phyloP scores from a whole-genome alignment of 495 filamentous ascomycete genomes.

The Talaromyces trachyspermus region DNA sequence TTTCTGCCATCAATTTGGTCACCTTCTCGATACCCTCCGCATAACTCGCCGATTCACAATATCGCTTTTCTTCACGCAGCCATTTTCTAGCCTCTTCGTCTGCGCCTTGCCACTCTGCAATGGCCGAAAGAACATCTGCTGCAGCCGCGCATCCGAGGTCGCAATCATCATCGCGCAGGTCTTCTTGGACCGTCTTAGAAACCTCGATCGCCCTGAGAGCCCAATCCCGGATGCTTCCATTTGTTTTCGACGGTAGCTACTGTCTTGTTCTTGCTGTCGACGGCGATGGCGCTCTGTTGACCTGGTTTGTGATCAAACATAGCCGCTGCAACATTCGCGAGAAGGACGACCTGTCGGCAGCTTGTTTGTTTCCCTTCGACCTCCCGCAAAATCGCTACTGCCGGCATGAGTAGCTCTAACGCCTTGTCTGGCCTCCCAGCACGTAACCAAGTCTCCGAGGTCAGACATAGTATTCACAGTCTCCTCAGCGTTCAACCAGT shows the following conservation, averaged over 20 bases:
- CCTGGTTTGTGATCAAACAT: conserved; percentile 20
- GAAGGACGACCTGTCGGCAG: conserved; percentile 66
- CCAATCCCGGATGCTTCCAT: conserved; percentile 61
- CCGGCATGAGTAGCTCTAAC: conserved; percentile 81
- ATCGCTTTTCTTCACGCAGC: conserved; percentile 41
- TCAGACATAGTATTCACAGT: conserved; percentile 2
- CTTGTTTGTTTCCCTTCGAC: conserved; percentile 37
- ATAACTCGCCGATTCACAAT: conserved; percentile 58
- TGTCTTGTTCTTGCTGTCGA: not conserved
- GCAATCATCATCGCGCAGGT: conserved; percentile 68
- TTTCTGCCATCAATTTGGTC: conserved; percentile 15
- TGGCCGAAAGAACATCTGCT: conserved; percentile 77
- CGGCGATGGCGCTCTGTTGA: not conserved
- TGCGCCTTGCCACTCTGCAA: conserved; percentile 65
- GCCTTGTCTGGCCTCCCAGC: conserved; percentile 50
- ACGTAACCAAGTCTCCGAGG: conserved; percentile 6
- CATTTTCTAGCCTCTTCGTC: conserved; percentile 51
- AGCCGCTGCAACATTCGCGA: conserved; percentile 27
- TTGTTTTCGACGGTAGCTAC: conserved; percentile 7
- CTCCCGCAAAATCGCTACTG: conserved; percentile 49
- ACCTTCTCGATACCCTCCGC: conserved; percentile 55
- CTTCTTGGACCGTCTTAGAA: conserved; percentile 45
- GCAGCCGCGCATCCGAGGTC: conserved; percentile 78
- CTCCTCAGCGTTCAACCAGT: conserved; percentile 9
- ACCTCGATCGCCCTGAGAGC: conserved; percentile 64